Percentiles rank a stretch among this genome's conserved stretches.
Evolutionary conservation across 1,284 basidiomycete species (phyloP).

Genomic region (Papiliotrema flavescens): DNA sequence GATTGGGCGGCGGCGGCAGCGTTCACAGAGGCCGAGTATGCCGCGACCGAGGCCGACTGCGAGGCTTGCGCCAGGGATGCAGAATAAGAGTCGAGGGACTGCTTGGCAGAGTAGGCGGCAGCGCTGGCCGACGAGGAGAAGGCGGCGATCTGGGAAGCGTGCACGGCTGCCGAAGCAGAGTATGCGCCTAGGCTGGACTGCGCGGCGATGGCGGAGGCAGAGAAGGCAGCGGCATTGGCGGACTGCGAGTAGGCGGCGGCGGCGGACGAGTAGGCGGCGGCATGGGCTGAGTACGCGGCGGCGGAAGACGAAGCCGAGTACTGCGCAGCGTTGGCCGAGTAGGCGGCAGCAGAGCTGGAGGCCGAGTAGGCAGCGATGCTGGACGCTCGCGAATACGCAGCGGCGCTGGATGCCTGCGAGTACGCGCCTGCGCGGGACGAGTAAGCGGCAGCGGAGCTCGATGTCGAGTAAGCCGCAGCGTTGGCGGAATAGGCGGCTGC

Average conservation of each 20-base stretch:
- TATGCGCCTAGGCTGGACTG: not conserved
- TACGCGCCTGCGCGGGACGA: too few species aligned
- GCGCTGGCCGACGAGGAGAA: not conserved
- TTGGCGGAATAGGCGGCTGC: not conserved
- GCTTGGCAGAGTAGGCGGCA: too few species aligned
- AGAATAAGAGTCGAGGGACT: too few species aligned
- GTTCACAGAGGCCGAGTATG: too few species aligned
- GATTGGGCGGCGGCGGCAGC: not conserved
- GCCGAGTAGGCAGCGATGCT: not conserved
- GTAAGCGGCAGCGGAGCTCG: too few species aligned
- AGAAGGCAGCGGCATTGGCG: not conserved
- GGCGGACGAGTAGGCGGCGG: not conserved
- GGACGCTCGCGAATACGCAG: not conserved
- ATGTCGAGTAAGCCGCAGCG: too few species aligned
- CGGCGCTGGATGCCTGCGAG: not conserved
- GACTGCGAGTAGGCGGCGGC: not conserved
- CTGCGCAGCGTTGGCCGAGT: not conserved
- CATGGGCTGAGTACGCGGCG: not conserved
- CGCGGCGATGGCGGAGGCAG: not conserved
- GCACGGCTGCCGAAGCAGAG: not conserved
- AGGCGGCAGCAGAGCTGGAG: not conserved
- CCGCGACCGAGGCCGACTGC: too few species aligned
- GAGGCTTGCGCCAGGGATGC: too few species aligned
- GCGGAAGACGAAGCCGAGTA: not conserved
- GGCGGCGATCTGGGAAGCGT: not conserved